phyloP scores from a whole-genome alignment of 495 filamentous ascomycete species.

The Glutinoglossum americanum region DNA sequence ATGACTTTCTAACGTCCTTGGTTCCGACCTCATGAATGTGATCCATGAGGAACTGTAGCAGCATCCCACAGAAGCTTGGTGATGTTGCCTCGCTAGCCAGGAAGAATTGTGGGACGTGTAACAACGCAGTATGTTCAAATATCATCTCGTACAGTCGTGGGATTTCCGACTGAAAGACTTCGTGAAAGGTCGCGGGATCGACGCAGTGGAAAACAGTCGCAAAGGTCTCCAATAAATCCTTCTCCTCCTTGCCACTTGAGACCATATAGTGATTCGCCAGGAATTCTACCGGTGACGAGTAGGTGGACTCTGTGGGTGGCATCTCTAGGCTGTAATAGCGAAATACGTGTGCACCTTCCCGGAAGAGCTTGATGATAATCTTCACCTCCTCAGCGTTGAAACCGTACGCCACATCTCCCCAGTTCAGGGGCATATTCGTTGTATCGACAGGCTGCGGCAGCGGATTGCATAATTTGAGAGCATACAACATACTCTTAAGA shows the following conservation, averaged over 20 bases:
- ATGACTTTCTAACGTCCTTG: constrained; percentile 69
- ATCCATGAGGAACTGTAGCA: constrained; percentile 90
- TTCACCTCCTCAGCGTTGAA: constrained; percentile 95
- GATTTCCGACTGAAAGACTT: constrained; percentile 95
- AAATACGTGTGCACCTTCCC: constrained; percentile 87
- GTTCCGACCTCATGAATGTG: constrained; percentile 88
- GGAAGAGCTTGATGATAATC: constrained; percentile 92
- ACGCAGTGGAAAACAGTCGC: constrained; percentile 97
- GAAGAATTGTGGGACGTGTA: constrained; percentile 95
- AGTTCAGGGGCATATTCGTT: constrained; percentile 62
- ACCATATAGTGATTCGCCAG: constrained; percentile 85
- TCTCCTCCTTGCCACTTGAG: constrained; percentile 84
- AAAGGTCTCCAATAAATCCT: constrained; percentile 92
- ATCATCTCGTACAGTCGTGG: constrained; percentile 93
- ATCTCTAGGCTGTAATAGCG: constrained; percentile 86
- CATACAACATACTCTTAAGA: constrained; percentile 89
- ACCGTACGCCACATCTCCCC: constrained; percentile 87
- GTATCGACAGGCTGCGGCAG: constrained; percentile 41
- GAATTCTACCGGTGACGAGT: constrained; percentile 63
- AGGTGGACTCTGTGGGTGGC: constrained; percentile 47
- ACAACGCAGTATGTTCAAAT: constrained; percentile 81
- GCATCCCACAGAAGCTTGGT: constrained; percentile 93
- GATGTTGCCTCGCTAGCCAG: constrained; percentile 94
- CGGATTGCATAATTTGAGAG: constrained; percentile 78
- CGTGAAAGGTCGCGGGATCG: constrained; percentile 93